Evolutionary conservation across 73 alveolate species (phyloP).

Genomic region (Tetrahymena thermophila): DNA sequence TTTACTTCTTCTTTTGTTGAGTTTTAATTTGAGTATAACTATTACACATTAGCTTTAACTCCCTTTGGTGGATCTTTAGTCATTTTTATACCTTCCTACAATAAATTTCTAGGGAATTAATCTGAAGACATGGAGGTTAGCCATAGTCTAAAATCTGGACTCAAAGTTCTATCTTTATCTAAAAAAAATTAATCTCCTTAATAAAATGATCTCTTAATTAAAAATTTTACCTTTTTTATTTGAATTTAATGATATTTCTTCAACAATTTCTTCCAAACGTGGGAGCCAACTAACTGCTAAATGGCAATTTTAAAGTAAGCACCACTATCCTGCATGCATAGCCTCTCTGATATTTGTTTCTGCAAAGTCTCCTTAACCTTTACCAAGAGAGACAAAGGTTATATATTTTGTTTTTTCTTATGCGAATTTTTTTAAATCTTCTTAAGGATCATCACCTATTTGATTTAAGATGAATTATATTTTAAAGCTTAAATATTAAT

Average conservation of each 20-base stretch:
- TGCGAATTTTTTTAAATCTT: constrained; percentile 75
- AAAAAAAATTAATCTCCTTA: not conserved
- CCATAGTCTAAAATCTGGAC: constrained; percentile 96
- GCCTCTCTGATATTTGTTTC: constrained; percentile 84
- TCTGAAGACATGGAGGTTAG: constrained; percentile 87
- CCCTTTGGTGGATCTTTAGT: constrained; percentile 93
- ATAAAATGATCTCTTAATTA: constrained; percentile 48
- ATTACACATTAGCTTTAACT: constrained; percentile 60
- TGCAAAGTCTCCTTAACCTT: constrained; percentile 95
- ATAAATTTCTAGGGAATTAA: constrained; percentile 91
- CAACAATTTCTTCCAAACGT: constrained; percentile 85
- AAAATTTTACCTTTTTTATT: constrained; percentile 64
- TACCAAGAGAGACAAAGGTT: constrained; percentile 81
- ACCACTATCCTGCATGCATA: constrained; percentile 92
- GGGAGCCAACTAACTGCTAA: constrained; percentile 95
- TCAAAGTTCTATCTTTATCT: constrained; percentile 48
- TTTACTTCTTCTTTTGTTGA: constrained; percentile 55
- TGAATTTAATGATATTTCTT: constrained; percentile 37
- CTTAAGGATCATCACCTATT: constrained; percentile 89
- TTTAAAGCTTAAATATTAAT: no score
- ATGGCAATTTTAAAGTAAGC: constrained; percentile 95
- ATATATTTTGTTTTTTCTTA: constrained; percentile 69
- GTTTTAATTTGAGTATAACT: constrained; percentile 65
- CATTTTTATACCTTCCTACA: constrained; percentile 88
- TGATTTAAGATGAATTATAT: not conserved